Conservation (phyloP, 1,139 yeast genomes). For the Scheffersomyces parashehatae region DNA sequence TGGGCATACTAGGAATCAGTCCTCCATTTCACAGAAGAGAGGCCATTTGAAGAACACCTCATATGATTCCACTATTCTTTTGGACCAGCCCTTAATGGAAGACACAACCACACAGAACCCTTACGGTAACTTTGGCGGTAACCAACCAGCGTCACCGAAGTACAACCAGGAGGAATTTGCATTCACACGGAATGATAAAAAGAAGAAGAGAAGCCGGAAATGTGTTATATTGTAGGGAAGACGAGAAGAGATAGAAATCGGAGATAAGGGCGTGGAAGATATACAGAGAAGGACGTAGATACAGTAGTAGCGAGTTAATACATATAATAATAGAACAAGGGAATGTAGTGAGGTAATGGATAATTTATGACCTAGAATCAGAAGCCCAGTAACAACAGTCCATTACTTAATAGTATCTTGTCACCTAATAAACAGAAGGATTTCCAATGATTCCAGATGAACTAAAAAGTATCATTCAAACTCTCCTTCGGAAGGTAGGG, state of each 20-base stretch:
- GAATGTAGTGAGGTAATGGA: too few relatives aligned
- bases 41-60: conserved; percentile 39
- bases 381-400: too few relatives aligned
- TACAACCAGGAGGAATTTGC: conserved; percentile 47
- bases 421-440: too few relatives aligned
- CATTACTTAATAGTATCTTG: too few relatives aligned
- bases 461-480: too few relatives aligned
- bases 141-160: conserved; percentile 13
- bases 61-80: conserved; percentile 36
- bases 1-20: conserved; percentile 12
- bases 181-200: conserved; percentile 35
- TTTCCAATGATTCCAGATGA: too few relatives aligned
- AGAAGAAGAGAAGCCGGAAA: conserved; percentile 24
- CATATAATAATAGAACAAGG: neutral
- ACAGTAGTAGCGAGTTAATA: neutral
- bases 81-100: conserved; percentile 42
- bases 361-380: too few relatives aligned
- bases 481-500: too few relatives aligned
- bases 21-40: conserved; percentile 10
- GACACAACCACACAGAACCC: conserved; percentile 32
- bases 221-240: conserved; percentile 34
- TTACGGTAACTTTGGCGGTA: conserved; percentile 24
- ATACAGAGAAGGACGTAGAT: neutral
- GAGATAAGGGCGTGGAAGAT: neutral
- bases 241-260: neutral